phyloP scores from a whole-genome alignment of 148 eudicot genomes.

The Rheum nobile region DNA sequence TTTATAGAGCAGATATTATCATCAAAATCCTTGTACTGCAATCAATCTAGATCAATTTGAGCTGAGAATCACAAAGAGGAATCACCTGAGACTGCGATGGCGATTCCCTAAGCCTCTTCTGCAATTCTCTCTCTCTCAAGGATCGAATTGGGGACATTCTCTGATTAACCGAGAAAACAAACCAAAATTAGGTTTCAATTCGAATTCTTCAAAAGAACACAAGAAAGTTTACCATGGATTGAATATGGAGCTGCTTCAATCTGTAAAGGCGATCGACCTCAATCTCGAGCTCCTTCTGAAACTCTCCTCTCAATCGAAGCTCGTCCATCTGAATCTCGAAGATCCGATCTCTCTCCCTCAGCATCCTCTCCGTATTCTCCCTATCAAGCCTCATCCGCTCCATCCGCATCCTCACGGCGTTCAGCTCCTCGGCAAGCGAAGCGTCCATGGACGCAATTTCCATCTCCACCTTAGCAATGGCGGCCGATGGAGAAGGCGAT shows the following conservation, averaged over 20 bases:
- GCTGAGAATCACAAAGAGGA: neutral
- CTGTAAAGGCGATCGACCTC: constrained; percentile 76
- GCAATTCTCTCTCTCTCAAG: constrained; percentile 38
- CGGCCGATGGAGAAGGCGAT: neutral
- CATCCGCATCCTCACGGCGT: constrained; percentile 40
- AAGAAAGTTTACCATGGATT: constrained; percentile 28
- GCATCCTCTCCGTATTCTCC: constrained; percentile 50
- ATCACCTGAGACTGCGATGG: neutral
- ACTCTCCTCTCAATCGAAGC: constrained; percentile 40
- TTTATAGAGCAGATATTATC: neutral
- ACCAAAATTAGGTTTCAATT: neutral
- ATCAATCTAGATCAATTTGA: neutral
- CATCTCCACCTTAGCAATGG: neutral
- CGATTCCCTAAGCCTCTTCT: constrained; percentile 23
- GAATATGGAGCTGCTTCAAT: constrained; percentile 50
- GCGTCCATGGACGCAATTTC: constrained; percentile 27
- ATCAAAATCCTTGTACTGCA: neutral
- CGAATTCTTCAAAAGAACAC: neutral
- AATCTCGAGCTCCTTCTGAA: constrained; percentile 59
- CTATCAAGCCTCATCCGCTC: constrained; percentile 54
- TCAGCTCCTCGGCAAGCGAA: constrained; percentile 75
- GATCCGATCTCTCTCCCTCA: constrained; percentile 31
- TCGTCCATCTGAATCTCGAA: constrained; percentile 44
- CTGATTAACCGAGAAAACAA: constrained; percentile 9
- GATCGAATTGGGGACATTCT: constrained; percentile 53